Percentiles rank a stretch among this genome's conserved stretches.
Evolutionary conservation across 2,329 filamentous ascomycete species (phyloP).

Genomic region (Cladosporium colombiae): DNA sequence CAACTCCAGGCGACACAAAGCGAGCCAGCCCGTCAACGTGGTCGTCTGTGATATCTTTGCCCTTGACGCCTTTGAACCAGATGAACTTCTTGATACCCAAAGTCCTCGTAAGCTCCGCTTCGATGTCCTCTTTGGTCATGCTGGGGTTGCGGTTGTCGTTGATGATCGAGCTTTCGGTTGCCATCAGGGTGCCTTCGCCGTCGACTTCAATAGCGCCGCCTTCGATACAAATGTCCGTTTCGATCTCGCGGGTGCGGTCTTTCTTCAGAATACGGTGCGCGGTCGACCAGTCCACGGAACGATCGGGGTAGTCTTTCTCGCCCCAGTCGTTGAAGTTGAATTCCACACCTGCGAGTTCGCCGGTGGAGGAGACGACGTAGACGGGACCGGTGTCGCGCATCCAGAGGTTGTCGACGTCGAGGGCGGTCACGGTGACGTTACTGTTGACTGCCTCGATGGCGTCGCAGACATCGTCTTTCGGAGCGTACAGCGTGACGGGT

Average conservation of each 20-base stretch:
- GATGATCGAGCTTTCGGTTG: conserved; percentile 25
- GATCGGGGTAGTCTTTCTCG: conserved; percentile 22
- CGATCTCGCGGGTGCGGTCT: conserved; percentile 11
- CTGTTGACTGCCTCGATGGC: neutral
- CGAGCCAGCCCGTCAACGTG: conserved; percentile 26
- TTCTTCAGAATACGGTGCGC: conserved; percentile 15
- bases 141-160: conserved; percentile 27
- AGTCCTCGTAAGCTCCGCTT: conserved; percentile 16
- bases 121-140: conserved; percentile 22
- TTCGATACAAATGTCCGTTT: conserved; percentile 23
- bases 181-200: conserved; percentile 26
- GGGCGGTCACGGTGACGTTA: neutral
- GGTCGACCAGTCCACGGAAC: conserved; percentile 19
- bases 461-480: neutral
- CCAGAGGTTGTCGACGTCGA: conserved; percentile 24
- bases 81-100: conserved; percentile 26
- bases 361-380: conserved; percentile 19
- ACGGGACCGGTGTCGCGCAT: conserved; percentile 26
- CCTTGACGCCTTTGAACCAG: conserved; percentile 24
- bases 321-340: conserved; percentile 27
- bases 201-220: conserved; percentile 25
- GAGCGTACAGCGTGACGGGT: conserved; percentile 4
- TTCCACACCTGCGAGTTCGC: conserved; percentile 23
- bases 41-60: conserved; percentile 25
- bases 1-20: conserved; percentile 20